Conservation (phyloP, 163 green algal species). For the Chlorella variabilis region DNA sequence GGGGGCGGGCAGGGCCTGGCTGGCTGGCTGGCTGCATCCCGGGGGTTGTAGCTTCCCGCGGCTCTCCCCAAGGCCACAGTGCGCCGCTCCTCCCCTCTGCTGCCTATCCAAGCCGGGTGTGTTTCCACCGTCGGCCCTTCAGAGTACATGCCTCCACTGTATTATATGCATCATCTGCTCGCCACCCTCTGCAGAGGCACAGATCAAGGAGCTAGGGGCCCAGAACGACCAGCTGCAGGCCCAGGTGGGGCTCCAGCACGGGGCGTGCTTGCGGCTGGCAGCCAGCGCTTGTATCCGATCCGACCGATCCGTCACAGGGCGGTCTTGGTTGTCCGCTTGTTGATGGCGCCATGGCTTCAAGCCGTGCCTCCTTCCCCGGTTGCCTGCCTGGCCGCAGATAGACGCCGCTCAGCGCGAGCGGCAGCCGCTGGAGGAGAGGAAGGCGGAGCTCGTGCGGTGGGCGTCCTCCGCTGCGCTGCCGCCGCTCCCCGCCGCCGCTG, state of each 20-base stretch:
- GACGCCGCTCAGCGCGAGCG: slow-evolving; percentile 5
- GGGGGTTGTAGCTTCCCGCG: no score
- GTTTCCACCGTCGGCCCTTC: no score
- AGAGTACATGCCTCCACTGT: no score
- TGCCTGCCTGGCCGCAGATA: slow-evolving; percentile 2
- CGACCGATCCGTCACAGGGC: no score
- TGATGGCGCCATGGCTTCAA: no score
- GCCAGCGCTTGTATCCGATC: background rate
- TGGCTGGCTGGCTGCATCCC: no score
- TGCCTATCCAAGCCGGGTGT: no score
- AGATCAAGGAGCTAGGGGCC: slow-evolving; percentile 34
- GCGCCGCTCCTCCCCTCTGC: no score
- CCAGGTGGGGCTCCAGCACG: slow-evolving; percentile 23
- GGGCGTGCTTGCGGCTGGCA: background rate
- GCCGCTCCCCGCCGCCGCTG: no score
- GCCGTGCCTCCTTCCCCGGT: background rate
- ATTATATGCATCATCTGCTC: background rate
- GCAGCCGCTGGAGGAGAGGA: slow-evolving; percentile 41
- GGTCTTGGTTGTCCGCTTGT: no score
- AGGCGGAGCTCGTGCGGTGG: slow-evolving; percentile 10
- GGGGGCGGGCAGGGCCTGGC: background rate
- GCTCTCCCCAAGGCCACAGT: no score
- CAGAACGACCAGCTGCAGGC: slow-evolving; percentile 35
- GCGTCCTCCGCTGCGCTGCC: background rate
- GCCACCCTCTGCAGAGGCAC: background rate